phyloP scores from a whole-genome alignment of 2,329 filamentous ascomycete genomes.

The Calcarisporium arbuscula region DNA sequence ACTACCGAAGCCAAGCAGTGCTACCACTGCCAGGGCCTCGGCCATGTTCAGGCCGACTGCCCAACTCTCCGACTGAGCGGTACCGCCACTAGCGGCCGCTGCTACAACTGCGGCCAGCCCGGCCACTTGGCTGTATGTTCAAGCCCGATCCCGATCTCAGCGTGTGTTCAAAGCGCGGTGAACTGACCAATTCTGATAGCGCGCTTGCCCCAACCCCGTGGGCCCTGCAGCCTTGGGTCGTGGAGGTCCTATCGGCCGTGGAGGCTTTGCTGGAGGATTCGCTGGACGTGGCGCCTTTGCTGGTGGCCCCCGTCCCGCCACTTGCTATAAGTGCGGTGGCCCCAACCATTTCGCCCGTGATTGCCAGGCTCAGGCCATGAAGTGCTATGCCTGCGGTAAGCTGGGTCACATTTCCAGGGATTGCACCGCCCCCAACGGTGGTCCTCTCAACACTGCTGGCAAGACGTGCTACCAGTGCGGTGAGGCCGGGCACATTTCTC shows the following conservation, averaged over 20 bases:
- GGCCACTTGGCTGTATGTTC: slow-evolving; percentile 80
- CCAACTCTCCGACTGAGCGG: slow-evolving; percentile 90
- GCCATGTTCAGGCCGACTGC: slow-evolving; percentile 98
- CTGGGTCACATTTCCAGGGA: slow-evolving; percentile 88
- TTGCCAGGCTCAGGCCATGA: slow-evolving; percentile 97
- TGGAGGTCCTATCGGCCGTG: slow-evolving; percentile 63
- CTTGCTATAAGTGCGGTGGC: slow-evolving; percentile 71
- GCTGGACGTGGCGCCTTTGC: slow-evolving; percentile 68
- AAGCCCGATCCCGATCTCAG: neutral
- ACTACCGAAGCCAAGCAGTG: slow-evolving; percentile 99
- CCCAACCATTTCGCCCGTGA: slow-evolving; percentile 98
- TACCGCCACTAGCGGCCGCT: slow-evolving; percentile 74
- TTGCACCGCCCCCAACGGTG: slow-evolving; percentile 94
- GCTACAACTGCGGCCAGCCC: slow-evolving; percentile 92
- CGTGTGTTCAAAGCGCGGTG: neutral
- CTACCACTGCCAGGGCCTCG: slow-evolving; percentile 98
- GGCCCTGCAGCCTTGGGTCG: slow-evolving; percentile 53
- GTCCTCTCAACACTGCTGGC: slow-evolving; percentile 87
- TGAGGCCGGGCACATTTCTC: slow-evolving; percentile 91
- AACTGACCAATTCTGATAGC: slow-evolving; percentile 37
- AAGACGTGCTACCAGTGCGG: slow-evolving; percentile 99
- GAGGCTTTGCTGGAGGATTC: slow-evolving; percentile 57
- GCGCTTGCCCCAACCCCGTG: slow-evolving; percentile 75
- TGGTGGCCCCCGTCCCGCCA: slow-evolving; percentile 61
- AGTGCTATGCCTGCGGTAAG: slow-evolving; percentile 96